Conservation (phyloP, 768 basidiomycete genomes). For the Exidia glandulosa region DNA sequence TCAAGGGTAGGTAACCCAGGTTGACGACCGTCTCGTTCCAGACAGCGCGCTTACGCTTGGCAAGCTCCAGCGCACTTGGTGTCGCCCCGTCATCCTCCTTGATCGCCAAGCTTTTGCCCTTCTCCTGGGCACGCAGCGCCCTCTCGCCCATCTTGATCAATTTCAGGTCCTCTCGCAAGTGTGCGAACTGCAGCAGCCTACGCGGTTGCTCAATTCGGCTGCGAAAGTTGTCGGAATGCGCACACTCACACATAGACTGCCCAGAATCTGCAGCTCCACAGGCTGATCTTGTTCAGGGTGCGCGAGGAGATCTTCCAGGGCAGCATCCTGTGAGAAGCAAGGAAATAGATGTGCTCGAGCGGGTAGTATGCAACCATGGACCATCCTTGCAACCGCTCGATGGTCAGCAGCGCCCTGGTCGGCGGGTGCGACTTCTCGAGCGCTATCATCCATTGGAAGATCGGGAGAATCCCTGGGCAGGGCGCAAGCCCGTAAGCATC, state of each 20-base stretch:
- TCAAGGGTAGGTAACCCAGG: slow-evolving; percentile 66
- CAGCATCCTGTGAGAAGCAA: slow-evolving; percentile 49
- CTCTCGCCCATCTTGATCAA: slow-evolving; percentile 45
- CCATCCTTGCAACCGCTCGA: slow-evolving; percentile 68
- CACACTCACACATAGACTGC: slow-evolving; percentile 44
- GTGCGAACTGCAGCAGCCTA: slow-evolving; percentile 55
- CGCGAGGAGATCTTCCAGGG: slow-evolving; percentile 40
- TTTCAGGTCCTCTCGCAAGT: slow-evolving; percentile 56
- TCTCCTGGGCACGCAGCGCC: slow-evolving; percentile 38
- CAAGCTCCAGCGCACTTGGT: slow-evolving; percentile 19
- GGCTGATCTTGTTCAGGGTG: slow-evolving; percentile 36
- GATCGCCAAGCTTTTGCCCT: slow-evolving; percentile 22
- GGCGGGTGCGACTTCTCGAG: slow-evolving; percentile 63
- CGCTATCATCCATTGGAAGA: slow-evolving; percentile 68
- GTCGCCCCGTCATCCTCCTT: slow-evolving; percentile 27
- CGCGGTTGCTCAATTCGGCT: neutral
- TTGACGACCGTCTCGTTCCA: slow-evolving; percentile 67
- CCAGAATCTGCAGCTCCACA: slow-evolving; percentile 80
- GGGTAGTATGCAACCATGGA: slow-evolving; percentile 74
- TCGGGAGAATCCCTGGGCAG: slow-evolving; percentile 31
- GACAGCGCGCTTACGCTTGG: slow-evolving; percentile 51
- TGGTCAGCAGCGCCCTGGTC: slow-evolving; percentile 57
- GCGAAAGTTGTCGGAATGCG: neutral
- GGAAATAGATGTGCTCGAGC: slow-evolving; percentile 66
- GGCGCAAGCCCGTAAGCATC: neutral